Evolutionary conservation across 2,329 filamentous ascomycete species (phyloP).

Genomic region (Neodidymelliopsis sp.): DNA sequence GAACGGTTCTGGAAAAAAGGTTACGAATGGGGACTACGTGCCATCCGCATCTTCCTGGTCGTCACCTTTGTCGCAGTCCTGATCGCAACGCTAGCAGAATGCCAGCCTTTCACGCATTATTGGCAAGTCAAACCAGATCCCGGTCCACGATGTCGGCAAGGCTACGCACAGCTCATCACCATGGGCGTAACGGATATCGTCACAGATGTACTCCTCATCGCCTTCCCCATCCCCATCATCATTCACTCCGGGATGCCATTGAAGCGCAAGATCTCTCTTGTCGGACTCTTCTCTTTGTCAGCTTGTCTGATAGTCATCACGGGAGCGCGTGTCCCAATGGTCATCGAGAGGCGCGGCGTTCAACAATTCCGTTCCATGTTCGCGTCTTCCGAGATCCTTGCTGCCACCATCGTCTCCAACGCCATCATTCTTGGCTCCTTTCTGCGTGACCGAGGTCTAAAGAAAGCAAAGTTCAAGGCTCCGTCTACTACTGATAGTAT

Average conservation of each 20-base stretch:
- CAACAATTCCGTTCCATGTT: constrained; percentile 90
- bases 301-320: constrained; percentile 80
- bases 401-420: constrained; percentile 87
- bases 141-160: constrained; percentile 83
- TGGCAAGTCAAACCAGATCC: constrained; percentile 76
- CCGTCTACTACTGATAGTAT: constrained; percentile 60
- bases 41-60: constrained; percentile 76
- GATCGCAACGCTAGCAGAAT: constrained; percentile 83
- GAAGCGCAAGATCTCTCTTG: constrained; percentile 80
- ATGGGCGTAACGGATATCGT: constrained; percentile 90
- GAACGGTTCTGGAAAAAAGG: constrained; percentile 80
- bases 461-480: constrained; percentile 80
- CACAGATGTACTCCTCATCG: constrained; percentile 85
- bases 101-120: constrained; percentile 66
- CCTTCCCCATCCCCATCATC: constrained; percentile 90
- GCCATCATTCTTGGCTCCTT: constrained; percentile 91
- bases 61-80: constrained; percentile 83
- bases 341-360: constrained; percentile 72
- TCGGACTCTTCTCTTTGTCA: constrained; percentile 84
- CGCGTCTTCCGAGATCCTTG: constrained; percentile 88
- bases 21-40: constrained; percentile 73
- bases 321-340: constrained; percentile 79
- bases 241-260: constrained; percentile 76
- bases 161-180: constrained; percentile 84
- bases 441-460: constrained; percentile 85